These are phyloP conservation scores for Deinandra increscens DNA, from an alignment of 129 eudicot genomes.

Conservation along the genomic window DNA sequence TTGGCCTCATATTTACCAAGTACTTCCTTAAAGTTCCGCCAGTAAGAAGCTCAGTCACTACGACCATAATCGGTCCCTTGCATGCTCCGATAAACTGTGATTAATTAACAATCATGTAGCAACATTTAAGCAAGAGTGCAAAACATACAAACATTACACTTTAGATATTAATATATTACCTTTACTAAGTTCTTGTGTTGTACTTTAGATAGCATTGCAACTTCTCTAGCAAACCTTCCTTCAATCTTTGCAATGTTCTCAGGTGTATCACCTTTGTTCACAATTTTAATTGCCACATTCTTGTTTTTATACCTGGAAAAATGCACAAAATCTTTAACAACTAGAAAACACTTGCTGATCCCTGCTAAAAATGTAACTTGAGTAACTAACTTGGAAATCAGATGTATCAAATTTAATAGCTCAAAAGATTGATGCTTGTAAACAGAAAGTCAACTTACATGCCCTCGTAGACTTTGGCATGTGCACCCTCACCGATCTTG, in stretches of 20 bases:
- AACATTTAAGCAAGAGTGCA: not conserved
- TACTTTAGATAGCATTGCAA: slow-evolving; percentile 89
- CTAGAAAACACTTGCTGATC: not conserved
- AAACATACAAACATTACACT: not conserved
- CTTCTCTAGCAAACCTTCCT: slow-evolving; percentile 74
- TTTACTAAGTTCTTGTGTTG: slow-evolving; percentile 91
- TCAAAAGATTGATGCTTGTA: not conserved
- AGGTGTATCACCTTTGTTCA: slow-evolving; percentile 77
- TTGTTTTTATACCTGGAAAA: slow-evolving; percentile 73
- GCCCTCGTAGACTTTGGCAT: slow-evolving; percentile 97
- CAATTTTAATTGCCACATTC: slow-evolving; percentile 82
- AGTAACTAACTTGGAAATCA: not conserved
- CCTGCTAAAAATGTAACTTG: slow-evolving; percentile 5
- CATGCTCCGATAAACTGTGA: slow-evolving; percentile 90
- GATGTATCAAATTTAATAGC: slow-evolving; percentile 14
- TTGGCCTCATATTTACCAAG: slow-evolving; percentile 77
- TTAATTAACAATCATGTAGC: not conserved
- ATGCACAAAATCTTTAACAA: slow-evolving; percentile 19
- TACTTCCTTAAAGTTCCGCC: slow-evolving; percentile 89
- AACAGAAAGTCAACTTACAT: slow-evolving; percentile 64
- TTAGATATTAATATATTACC: slow-evolving; percentile 43
- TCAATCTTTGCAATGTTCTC: slow-evolving; percentile 78
- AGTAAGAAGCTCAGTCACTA: slow-evolving; percentile 80
- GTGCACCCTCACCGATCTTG: slow-evolving; percentile 98
- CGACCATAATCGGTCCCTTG: slow-evolving; percentile 81